Conservation (phyloP, 352 stramenopile species). For the Globisporangium barbulae region DNA sequence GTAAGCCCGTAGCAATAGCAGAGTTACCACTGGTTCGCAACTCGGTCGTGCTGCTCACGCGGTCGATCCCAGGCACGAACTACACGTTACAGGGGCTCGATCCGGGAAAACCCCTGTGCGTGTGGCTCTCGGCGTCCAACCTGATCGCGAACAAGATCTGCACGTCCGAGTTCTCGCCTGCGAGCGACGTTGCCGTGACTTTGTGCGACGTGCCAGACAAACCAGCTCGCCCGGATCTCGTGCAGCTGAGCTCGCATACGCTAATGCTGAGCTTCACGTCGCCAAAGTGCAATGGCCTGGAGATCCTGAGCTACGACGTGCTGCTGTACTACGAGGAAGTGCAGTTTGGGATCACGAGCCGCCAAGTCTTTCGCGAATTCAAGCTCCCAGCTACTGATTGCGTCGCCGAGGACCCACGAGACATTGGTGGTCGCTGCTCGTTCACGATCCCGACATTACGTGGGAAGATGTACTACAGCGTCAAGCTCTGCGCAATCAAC, state of each 20-base stretch:
- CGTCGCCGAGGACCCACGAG: not conserved
- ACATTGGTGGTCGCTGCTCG: not conserved
- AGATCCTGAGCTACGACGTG: constrained; percentile 45
- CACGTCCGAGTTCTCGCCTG: constrained; percentile 39
- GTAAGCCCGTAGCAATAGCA: not conserved
- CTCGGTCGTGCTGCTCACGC: constrained; percentile 36
- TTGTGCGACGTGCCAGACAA: constrained; percentile 49
- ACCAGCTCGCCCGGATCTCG: constrained; percentile 23
- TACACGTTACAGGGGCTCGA: constrained; percentile 39
- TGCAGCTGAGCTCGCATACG: constrained; percentile 33
- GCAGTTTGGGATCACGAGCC: constrained; percentile 53
- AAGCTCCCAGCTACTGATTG: constrained; percentile 23
- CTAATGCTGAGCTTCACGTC: constrained; percentile 32
- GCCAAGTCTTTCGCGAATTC: constrained; percentile 38
- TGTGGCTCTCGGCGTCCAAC: constrained; percentile 60
- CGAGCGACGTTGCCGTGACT: constrained; percentile 31
- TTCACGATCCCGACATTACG: constrained; percentile 35
- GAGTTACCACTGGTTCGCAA: not conserved
- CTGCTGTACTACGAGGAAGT: constrained; percentile 48
- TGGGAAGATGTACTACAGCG: constrained; percentile 43
- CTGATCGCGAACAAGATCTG: constrained; percentile 55
- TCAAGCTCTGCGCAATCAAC: constrained; percentile 43
- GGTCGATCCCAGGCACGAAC: constrained; percentile 43
- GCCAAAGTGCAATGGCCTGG: constrained; percentile 49
- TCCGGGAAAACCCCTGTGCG: constrained; percentile 33